Evolutionary conservation across 208 protist genomes (phyloP), one percentile per base, ranked within the genome.

Genomic region (Acanthamoeba quina): DNA sequence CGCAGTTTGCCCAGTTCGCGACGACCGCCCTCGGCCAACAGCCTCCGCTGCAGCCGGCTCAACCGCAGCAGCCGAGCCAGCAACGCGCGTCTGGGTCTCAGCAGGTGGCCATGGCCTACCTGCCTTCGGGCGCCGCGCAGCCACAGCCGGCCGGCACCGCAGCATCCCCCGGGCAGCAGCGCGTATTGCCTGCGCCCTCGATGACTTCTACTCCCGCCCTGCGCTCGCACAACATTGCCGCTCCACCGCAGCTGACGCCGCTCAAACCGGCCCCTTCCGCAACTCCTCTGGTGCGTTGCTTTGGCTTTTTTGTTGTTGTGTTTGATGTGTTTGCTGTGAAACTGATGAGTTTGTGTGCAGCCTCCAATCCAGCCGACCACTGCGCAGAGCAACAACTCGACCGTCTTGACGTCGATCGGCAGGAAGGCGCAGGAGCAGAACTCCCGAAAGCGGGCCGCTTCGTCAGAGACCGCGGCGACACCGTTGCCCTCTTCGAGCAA

Each of bases 111-210:
- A 29, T 78, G 29, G 37, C 70, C 70, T 49, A 47, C 13, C 70
- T 66, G 0, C 29, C 37, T 24, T 29, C 37, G 37, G 70, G 5
- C 29, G 19, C 15, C 29, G 41, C 34, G 49, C 76, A 85, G 76
- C 76, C 58, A 34, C 76, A 85, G 15, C 76, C 76, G 56, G 76
- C 76, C 54, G 6, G 41, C 54, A 13, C 76, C 54, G 76, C 76
- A 58, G 13, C 31, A 4, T 72, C 64, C 1, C 6, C 72, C 2
- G 13, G 44, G 29, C 76, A 85, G 76, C 76, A 85, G 49, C 37
- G 76, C 37, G 76, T 85, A 41, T 31, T 85, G n/a, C 47, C 76
- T 29, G 76, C 44, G 10, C 76, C 72, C 17, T 17, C 76, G 15
- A 29, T 85, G 5, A 37, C 76, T 5, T 41, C 76, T 24, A 41